Percentiles rank a stretch among this genome's conserved stretches.
phyloP scores from a whole-genome alignment of 345 rosid genomes.

The Euphorbia lathyris region DNA sequence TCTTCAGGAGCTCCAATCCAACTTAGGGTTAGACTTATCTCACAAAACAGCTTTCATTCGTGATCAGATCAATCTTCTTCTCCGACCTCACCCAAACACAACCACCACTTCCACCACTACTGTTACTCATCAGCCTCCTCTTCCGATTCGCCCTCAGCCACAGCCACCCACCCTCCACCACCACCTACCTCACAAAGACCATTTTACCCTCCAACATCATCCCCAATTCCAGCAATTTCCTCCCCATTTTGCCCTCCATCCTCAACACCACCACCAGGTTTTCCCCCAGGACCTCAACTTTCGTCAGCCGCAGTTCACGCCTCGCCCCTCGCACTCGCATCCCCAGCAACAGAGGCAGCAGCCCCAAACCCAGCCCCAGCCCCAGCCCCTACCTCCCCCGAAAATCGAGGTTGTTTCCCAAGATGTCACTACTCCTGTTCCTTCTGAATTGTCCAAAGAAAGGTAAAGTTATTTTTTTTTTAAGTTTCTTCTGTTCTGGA shows the following conservation, averaged over 20 bases:
- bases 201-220: constrained; percentile 56
- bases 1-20: constrained; percentile 79
- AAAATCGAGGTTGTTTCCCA: constrained; percentile 31
- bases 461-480: constrained; percentile 39
- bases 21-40: constrained; percentile 74
- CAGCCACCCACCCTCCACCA: constrained; percentile 1
- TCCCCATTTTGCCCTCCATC: constrained; percentile 35
- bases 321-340: constrained; percentile 31
- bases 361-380: constrained; percentile 25
- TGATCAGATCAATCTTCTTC: constrained; percentile 75
- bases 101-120: background rate
- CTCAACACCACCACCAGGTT: constrained; percentile 26
- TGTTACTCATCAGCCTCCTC: background rate
- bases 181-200: constrained; percentile 44
- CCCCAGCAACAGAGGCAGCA: constrained; percentile 23
- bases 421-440: constrained; percentile 19
- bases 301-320: constrained; percentile 43
- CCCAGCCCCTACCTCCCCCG: constrained; percentile 15
- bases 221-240: constrained; percentile 36
- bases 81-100: constrained; percentile 51
- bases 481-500: background rate
- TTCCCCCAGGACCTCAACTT: constrained; percentile 67
- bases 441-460: constrained; percentile 52
- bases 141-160: constrained; percentile 6
- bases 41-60: constrained; percentile 78